Conservation (phyloP, 352 stramenopile species). For the Phytophthora cactorum region DNA sequence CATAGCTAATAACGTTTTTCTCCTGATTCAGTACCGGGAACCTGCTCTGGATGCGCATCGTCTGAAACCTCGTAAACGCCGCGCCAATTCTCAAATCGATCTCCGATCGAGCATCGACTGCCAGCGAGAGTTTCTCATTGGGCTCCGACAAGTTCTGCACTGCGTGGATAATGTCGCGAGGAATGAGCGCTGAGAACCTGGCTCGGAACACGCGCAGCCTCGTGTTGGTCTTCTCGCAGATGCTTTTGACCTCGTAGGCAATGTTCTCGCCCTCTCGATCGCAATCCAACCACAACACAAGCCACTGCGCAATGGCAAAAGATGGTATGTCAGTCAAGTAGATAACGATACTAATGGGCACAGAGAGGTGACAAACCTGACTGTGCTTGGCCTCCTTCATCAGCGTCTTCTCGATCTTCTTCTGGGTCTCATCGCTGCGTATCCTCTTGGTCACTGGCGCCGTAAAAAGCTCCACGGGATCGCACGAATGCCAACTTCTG, state of each 20-base stretch:
- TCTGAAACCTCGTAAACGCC: constrained; percentile 96
- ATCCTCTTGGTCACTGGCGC: constrained; percentile 89
- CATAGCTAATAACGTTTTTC: constrained; percentile 96
- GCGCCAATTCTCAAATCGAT: constrained; percentile 95
- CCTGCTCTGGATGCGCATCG: constrained; percentile 89
- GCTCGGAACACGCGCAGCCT: constrained; percentile 88
- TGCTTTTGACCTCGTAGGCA: constrained; percentile 94
- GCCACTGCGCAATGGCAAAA: constrained; percentile 55
- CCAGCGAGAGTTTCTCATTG: constrained; percentile 84
- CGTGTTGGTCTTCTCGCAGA: constrained; percentile 83
- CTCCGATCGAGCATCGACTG: constrained; percentile 93
- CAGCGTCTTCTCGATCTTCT: constrained; percentile 93
- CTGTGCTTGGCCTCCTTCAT: constrained; percentile 80
- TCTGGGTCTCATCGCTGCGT: constrained; percentile 80
- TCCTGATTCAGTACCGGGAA: constrained; percentile 81
- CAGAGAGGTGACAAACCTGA: constrained; percentile 45
- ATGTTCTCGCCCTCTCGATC: constrained; percentile 99
- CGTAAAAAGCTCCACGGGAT: constrained; percentile 95
- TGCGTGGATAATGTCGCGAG: constrained; percentile 89
- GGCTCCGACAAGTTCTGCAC: constrained; percentile 81
- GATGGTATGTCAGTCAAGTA: constrained; percentile 4
- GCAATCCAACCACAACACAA: constrained; percentile 99
- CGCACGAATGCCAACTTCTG: constrained; percentile 94
- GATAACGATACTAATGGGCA: neutral
- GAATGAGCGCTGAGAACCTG: constrained; percentile 94